Evolutionary conservation across 176 grass and related monocot species (phyloP), one percentile per base, ranked within the genome.

Genomic region (Carex pumila): DNA sequence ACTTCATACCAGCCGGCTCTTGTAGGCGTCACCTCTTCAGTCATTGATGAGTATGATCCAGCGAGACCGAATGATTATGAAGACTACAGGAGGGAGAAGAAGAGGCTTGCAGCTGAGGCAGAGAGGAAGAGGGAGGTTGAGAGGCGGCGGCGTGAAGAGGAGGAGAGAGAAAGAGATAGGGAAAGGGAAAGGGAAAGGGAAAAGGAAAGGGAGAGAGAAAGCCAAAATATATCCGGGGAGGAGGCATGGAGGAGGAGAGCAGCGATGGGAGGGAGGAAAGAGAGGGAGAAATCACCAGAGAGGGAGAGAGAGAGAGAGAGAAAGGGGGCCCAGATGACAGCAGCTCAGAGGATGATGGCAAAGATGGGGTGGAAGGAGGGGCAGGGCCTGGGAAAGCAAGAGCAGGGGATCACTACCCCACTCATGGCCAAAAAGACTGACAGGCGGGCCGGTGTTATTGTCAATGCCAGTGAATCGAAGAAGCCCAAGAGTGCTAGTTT

Each of bases 281-380:
- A 78, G 73, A 78, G 52, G 50, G 73, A 78, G 7, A 78, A 12
- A 32, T 78, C 50, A 32, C 73, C 73, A 8, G 73, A 57, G 13
- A 56, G 89, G 94, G 89, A 30, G 87, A 91, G 52, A 92, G 89
- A 30, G 88, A 90, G 52, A 57, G 80, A 3, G 25, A 76, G 82
- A 0, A 85, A 89, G 0, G 96, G 88, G 0, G 89, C 91, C 3
- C 91, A 95, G 77, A 90, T 95, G 93, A 98, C 96, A 4, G 96
- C 96, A 25, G 96, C 93, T 14, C 93, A 98, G 88, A 86, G 96
- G 82, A 99, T 99, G 96, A 99, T 99, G 96, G 93, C 96, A 61
- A 99, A 93, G 87, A 99, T 99, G 96, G 96, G 96, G 6, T 99
- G 96, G 96, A 99, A 93, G 74, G 93, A 95, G 85, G 96, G 96